A percentile compares a stretch with the other conserved stretches of the same genome.
Evolutionary conservation across 768 basidiomycete genomes (phyloP).

Genomic region (Hypholoma fasciculare): DNA sequence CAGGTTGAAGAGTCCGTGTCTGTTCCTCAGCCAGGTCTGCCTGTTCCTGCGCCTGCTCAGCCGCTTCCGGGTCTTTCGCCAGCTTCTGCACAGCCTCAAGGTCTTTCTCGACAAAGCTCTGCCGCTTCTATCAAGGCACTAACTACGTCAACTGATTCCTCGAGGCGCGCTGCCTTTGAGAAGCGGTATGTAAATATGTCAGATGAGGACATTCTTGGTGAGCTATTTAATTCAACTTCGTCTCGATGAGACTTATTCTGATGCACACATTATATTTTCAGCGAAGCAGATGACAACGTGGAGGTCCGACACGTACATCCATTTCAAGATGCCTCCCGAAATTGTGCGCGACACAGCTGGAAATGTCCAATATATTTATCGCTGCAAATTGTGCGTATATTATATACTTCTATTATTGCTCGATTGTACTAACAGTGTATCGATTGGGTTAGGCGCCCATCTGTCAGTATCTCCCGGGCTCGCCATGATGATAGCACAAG

Average conservation of each 20-base stretch:
- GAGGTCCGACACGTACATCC: slow-evolving; percentile 13
- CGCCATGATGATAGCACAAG: slow-evolving; percentile 21
- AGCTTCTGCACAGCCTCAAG: too few relatives aligned
- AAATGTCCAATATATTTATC: slow-evolving; percentile 12
- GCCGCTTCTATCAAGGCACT: too few relatives aligned
- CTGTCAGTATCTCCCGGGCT: slow-evolving; percentile 9
- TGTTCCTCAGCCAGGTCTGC: too few relatives aligned
- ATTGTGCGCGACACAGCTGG: slow-evolving; percentile 8
- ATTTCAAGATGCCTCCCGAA: slow-evolving; percentile 12
- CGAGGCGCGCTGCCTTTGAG: too few relatives aligned
- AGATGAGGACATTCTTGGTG: slow-evolving; percentile 17
- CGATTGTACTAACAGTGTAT: background rate
- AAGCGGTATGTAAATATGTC: background rate
- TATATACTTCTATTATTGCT: background rate
- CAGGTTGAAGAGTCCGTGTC: too few relatives aligned
- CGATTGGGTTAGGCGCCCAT: slow-evolving; percentile 7
- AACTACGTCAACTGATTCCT: too few relatives aligned
- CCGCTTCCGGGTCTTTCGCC: too few relatives aligned
- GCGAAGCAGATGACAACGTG: slow-evolving; percentile 9
- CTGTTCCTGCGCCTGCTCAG: too few relatives aligned
- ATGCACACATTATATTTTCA: background rate
- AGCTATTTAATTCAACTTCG: background rate
- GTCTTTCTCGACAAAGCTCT: too few relatives aligned
- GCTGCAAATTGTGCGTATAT: slow-evolving; percentile 7
- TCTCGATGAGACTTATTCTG: background rate